A percentile compares a stretch with the other conserved stretches of the same genome.
Conservation (phyloP, 208 protist genomes). For the Leishmania aethiopica region DNA sequence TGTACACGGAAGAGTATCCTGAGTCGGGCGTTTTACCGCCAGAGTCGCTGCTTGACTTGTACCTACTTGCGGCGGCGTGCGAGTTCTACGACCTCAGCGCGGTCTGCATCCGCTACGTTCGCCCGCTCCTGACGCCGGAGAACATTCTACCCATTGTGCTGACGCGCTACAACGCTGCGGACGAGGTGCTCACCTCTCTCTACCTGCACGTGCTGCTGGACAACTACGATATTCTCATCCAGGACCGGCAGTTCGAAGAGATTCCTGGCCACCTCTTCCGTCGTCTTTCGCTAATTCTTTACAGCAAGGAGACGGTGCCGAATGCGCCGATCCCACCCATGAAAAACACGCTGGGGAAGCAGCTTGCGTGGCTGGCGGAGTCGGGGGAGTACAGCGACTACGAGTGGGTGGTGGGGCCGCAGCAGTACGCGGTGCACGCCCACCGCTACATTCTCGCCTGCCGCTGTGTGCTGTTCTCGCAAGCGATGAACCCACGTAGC, state of each 20-base stretch:
- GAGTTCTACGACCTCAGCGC: conserved; percentile 84
- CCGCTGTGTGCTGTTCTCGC: conserved; percentile 78
- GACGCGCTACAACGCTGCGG: conserved; percentile 83
- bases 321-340: conserved; percentile 60
- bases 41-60: conserved; percentile 85
- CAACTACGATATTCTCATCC: conserved; percentile 87
- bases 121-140: conserved; percentile 72
- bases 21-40: conserved; percentile 68
- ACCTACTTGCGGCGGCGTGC: conserved; percentile 74
- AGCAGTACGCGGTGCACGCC: conserved; percentile 64
- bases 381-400: conserved; percentile 88
- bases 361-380: conserved; percentile 82
- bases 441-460: conserved; percentile 89
- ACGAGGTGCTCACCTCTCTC: conserved; percentile 82
- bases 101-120: conserved; percentile 72
- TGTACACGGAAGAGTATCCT: conserved; percentile 90
- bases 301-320: conserved; percentile 68
- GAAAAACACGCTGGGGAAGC: conserved; percentile 78
- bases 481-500: conserved; percentile 58
- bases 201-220: conserved; percentile 84
- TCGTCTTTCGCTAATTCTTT: conserved; percentile 84
- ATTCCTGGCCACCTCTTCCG: conserved; percentile 91
- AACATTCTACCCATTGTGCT: conserved; percentile 89
- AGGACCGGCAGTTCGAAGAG: conserved; percentile 87
- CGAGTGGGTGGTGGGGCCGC: conserved; percentile 77